These are phyloP conservation scores for Phytophthora podocarpi DNA, from an alignment of 352 stramenopile species.

Conservation along the genomic window DNA sequence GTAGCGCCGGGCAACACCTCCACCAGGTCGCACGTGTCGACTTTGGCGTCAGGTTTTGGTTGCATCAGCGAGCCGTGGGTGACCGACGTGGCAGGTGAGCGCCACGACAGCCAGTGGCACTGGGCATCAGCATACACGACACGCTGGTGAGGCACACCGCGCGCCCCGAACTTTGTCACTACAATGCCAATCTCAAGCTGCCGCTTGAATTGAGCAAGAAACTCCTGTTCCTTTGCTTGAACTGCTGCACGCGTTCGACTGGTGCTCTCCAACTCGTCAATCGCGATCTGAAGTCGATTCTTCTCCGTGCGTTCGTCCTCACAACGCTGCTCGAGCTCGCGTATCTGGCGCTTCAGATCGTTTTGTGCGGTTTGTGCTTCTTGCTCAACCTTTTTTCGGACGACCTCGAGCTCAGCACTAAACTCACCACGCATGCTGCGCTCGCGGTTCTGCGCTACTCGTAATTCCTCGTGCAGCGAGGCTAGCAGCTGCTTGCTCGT, in stretches of 20 bases:
- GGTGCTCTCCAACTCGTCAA: slow-evolving; percentile 42
- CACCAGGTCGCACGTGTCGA: slow-evolving; percentile 56
- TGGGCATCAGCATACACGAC: slow-evolving; percentile 62
- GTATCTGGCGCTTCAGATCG: slow-evolving; percentile 29
- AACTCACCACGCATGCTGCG: slow-evolving; percentile 29
- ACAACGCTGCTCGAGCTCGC: slow-evolving; percentile 26
- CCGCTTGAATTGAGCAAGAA: slow-evolving; percentile 62
- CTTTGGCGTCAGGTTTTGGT: slow-evolving; percentile 51
- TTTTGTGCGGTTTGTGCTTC: slow-evolving; percentile 18
- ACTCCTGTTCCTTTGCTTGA: slow-evolving; percentile 45
- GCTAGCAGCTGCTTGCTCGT: slow-evolving; percentile 32
- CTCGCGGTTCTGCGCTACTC: slow-evolving; percentile 22
- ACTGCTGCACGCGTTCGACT: slow-evolving; percentile 29
- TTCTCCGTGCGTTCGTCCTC: slow-evolving; percentile 35
- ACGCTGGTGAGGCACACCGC: slow-evolving; percentile 48
- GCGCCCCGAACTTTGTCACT: slow-evolving; percentile 61
- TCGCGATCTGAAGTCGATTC: slow-evolving; percentile 29
- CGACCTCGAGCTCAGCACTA: slow-evolving; percentile 28
- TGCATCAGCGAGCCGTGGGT: slow-evolving; percentile 30
- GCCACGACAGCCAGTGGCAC: slow-evolving; percentile 70
- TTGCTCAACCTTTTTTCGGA: slow-evolving; percentile 21
- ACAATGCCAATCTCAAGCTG: slow-evolving; percentile 53
- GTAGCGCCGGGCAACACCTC: slow-evolving; percentile 51
- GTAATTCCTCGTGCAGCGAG: slow-evolving; percentile 41
- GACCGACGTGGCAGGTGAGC: slow-evolving; percentile 27